Evolutionary conservation across 2,329 filamentous ascomycete genomes (phyloP).

Genomic region (Aureobasidium uvarum): DNA sequence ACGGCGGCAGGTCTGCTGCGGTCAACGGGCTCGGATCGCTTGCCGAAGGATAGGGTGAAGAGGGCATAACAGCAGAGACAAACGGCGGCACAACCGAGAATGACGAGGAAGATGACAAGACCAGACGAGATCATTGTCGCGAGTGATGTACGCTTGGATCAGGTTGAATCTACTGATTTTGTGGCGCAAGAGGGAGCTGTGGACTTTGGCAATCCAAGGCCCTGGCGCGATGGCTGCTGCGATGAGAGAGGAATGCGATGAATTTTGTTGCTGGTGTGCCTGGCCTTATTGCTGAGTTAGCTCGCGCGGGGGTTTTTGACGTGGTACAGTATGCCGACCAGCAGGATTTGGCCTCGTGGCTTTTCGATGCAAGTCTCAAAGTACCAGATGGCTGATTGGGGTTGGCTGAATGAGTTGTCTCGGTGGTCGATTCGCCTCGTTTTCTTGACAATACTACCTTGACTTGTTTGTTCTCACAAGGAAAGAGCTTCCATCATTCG

Average conservation of each 20-base stretch:
- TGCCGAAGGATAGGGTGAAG: conserved; percentile 13
- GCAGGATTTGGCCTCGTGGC: conserved; percentile 18
- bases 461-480: background rate
- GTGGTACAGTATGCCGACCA: conserved; percentile 23
- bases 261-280: background rate
- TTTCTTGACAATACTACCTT: background rate
- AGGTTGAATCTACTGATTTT: background rate
- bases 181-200: background rate
- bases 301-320: conserved; percentile 16
- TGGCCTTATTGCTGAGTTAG: conserved; percentile 1
- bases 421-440: background rate
- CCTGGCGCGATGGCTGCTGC: background rate
- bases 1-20: conserved; percentile 23
- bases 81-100: conserved; percentile 24
- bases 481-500: conserved; percentile 3
- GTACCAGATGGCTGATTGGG: background rate
- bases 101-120: conserved; percentile 27
- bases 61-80: conserved; percentile 21
- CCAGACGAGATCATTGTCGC: conserved; percentile 18
- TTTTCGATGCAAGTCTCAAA: background rate
- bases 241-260: conserved; percentile 5
- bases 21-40: conserved; percentile 5
- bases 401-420: background rate
- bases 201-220: background rate
- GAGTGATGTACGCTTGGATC: background rate